Evolutionary conservation across 2,329 filamentous ascomycete species (phyloP), one percentile per base, ranked within the genome.

Genomic region (Westerdykella ornata): DNA sequence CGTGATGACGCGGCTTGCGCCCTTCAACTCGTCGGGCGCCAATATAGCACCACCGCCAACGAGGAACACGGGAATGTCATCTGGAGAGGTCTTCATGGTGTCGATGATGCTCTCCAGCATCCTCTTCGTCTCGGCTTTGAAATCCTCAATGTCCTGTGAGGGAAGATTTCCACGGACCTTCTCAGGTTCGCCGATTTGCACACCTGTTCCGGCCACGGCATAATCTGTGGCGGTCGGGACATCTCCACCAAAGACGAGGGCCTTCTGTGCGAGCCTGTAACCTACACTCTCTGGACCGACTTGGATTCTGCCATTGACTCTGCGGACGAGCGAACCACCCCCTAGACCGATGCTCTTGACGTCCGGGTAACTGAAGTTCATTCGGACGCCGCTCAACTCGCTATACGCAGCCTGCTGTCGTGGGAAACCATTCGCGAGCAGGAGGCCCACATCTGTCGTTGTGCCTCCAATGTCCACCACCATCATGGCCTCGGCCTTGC

Each of bases 401-500:
- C 75, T 80, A 46, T 79, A 82, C 0, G 78, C 77, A 4, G 78
- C 75, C 37, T 77, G 74, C 56, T 82, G 77, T 22, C 79, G 70
- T 0, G 81, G 81, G 37, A 84, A 80, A 0, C 81, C 80, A 37
- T 75, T 82, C 0, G 74, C 69, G 5, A 80, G 69, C 3, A 84
- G 59, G 0, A 81, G 60, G 0, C 81, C 79, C 9, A 82, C 76
- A 48, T 84, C 81, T 0, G 78, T 76, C 0, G 80, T 84, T 0
- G 81, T 84, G 2, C 81, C 80, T 0, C 81, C 81, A 39, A 84
- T 76, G 51, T 84, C 81, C 2, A 83, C 74, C 0, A 84, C 80
- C 66, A 83, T 76, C 49, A 77, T 30, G 66, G 75, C 46, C 71
- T 77, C 56, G 7, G 51, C 50, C 13, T 56, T 48, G 12, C 22